Evolutionary conservation across 176 grass and related monocot species (phyloP).

Genomic region (Musa beccarii): DNA sequence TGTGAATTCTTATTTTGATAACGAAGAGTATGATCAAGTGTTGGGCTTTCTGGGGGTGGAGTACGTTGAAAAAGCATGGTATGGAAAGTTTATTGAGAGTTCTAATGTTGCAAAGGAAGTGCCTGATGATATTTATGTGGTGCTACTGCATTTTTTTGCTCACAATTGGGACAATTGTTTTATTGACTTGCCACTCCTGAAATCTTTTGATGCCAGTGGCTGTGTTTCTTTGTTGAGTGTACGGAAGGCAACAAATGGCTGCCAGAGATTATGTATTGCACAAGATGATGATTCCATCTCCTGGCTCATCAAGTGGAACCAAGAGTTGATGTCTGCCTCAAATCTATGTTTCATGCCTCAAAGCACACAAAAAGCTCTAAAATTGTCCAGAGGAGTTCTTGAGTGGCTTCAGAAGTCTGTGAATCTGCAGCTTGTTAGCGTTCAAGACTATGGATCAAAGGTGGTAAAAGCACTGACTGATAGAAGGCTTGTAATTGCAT

Average conservation of each 20-base stretch:
- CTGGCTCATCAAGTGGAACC: conserved; percentile 58
- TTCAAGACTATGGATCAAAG: conserved; percentile 13
- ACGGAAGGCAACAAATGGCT: not conserved
- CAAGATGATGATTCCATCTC: conserved; percentile 14
- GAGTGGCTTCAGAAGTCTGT: conserved; percentile 33
- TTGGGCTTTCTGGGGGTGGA: conserved; percentile 42
- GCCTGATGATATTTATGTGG: conserved; percentile 40
- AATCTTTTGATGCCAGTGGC: conserved; percentile 32
- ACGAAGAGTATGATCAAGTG: conserved; percentile 16
- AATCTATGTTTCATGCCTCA: conserved; percentile 27
- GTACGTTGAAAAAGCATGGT: conserved; percentile 38
- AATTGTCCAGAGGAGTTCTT: conserved; percentile 13
- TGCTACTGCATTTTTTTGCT: conserved; percentile 41
- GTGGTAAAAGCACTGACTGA: conserved; percentile 27
- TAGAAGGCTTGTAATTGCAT: conserved; percentile 26
- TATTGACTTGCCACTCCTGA: conserved; percentile 35
- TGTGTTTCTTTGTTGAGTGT: conserved; percentile 33
- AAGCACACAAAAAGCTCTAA: conserved; percentile 23
- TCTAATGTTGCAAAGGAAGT: conserved; percentile 37
- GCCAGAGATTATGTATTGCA: conserved; percentile 37
- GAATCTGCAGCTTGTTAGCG: conserved; percentile 29
- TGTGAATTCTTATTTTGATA: conserved; percentile 51
- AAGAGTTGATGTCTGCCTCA: conserved; percentile 34
- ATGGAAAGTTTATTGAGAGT: conserved; percentile 53
- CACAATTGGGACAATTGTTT: conserved; percentile 31